phyloP scores from a whole-genome alignment of 805 yeast species.

The Kuraishia hungarica region DNA sequence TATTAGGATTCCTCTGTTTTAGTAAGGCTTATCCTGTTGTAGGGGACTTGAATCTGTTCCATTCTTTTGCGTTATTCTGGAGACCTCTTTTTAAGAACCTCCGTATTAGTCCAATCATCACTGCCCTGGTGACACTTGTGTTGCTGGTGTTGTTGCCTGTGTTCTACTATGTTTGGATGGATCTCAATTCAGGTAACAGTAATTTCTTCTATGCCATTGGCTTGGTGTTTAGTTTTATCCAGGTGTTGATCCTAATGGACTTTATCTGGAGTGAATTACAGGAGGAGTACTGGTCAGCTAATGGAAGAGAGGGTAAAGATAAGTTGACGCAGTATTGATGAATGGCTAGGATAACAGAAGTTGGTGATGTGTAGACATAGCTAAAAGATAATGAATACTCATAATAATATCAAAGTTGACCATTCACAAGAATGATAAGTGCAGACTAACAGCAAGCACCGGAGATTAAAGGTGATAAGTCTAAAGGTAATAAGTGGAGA shows the following conservation, averaged over 20 bases:
- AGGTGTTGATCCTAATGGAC: constrained; percentile 63
- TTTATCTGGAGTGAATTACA: constrained; percentile 75
- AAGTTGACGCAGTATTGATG: constrained; percentile 35
- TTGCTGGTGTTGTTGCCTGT: constrained; percentile 66
- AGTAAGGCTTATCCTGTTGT: constrained; percentile 82
- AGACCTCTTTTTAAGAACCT: constrained; percentile 16
- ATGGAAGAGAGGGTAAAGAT: constrained; percentile 13
- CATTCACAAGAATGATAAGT: too few species aligned
- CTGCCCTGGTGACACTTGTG: constrained; percentile 16
- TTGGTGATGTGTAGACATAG: too few species aligned
- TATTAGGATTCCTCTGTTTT: constrained; percentile 35
- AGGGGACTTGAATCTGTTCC: constrained; percentile 53
- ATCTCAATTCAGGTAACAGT: constrained; percentile 88
- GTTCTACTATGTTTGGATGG: constrained; percentile 91
- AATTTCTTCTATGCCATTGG: constrained; percentile 95
- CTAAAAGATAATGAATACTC: too few species aligned
- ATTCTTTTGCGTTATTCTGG: constrained; percentile 21
- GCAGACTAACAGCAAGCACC: too few species aligned
- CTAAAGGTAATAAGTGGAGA: too few species aligned
- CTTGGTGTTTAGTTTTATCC: constrained; percentile 64
- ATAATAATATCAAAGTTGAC: too few species aligned
- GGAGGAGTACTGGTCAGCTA: constrained; percentile 45
- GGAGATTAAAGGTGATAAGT: too few species aligned
- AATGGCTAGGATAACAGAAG: too few species aligned
- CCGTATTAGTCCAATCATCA: constrained; percentile 19